Percentiles rank a stretch among this genome's conserved stretches.
These are phyloP conservation scores for Lachnellula suecica DNA, from an alignment of 2,329 filamentous ascomycete genomes.

Conservation along the genomic window DNA sequence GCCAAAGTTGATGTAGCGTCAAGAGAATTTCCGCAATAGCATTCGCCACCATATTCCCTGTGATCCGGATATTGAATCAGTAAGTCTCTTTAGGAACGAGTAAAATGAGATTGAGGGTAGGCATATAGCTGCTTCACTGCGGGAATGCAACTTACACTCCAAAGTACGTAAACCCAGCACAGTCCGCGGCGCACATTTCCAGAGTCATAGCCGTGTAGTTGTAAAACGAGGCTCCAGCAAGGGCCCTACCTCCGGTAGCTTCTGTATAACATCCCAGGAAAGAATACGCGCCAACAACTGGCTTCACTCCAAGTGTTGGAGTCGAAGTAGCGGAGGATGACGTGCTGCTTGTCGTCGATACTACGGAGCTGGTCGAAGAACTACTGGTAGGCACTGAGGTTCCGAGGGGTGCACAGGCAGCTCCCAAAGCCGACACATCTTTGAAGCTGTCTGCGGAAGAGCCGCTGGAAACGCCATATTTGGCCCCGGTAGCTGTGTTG, in stretches of 20 bases:
- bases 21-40: slow-evolving; percentile 34
- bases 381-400: slow-evolving; percentile 6
- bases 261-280: slow-evolving; percentile 28
- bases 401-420: slow-evolving; percentile 42
- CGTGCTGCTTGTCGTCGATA: slow-evolving; percentile 3
- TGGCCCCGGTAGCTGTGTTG: slow-evolving; percentile 16
- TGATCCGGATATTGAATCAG: too few species aligned
- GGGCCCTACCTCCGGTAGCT: slow-evolving; percentile 15
- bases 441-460: slow-evolving; percentile 48
- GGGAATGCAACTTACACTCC: too few species aligned
- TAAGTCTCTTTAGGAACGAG: too few species aligned
- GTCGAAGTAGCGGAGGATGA: slow-evolving; percentile 13
- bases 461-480: slow-evolving; percentile 26
- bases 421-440: slow-evolving; percentile 42
- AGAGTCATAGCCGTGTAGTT: slow-evolving; percentile 32
- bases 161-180: slow-evolving; percentile 33
- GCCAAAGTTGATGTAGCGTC: slow-evolving; percentile 13
- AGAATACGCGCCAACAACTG: slow-evolving; percentile 21
- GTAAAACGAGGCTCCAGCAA: slow-evolving; percentile 17
- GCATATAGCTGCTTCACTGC: too few species aligned
- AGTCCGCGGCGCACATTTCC: slow-evolving; percentile 31
- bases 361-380: not conserved
- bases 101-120: too few species aligned
- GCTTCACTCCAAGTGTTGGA: slow-evolving; percentile 21
- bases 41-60: slow-evolving; percentile 40